Evolutionary conservation across 2,329 filamentous ascomycete genomes (phyloP).

Genomic region (Colletotrichum scovillei): DNA sequence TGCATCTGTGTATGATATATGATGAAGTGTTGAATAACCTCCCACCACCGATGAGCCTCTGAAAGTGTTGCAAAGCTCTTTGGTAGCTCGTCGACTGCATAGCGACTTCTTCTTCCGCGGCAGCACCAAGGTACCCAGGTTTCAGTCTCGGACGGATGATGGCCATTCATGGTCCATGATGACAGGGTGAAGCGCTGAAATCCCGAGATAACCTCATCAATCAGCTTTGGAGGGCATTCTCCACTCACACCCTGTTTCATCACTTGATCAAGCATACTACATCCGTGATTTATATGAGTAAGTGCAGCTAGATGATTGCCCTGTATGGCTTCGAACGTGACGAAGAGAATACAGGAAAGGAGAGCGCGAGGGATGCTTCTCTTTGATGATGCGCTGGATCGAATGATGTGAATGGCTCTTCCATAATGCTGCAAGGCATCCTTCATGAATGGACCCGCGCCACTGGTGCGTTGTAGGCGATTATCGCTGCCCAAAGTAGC

Average conservation of each 20-base stretch:
- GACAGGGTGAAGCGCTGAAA: slow-evolving; percentile 19
- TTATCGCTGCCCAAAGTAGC: slow-evolving; percentile 44
- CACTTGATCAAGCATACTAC: slow-evolving; percentile 15
- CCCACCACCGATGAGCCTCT: slow-evolving; percentile 22
- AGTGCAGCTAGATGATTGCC: slow-evolving; percentile 52
- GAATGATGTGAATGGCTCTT: slow-evolving; percentile 50
- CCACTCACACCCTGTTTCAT: neutral
- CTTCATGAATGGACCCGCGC: neutral
- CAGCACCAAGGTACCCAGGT: slow-evolving; percentile 27
- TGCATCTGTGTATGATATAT: slow-evolving; percentile 4
- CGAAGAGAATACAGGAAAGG: slow-evolving; percentile 52
- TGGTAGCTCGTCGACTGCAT: slow-evolving; percentile 26
- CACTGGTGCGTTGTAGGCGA: slow-evolving; percentile 23
- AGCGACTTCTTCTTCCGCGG: slow-evolving; percentile 14
- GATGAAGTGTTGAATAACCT: slow-evolving; percentile 20
- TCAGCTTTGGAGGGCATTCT: slow-evolving; percentile 10
- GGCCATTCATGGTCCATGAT: slow-evolving; percentile 18
- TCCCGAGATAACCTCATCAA: slow-evolving; percentile 6
- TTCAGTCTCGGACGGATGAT: slow-evolving; percentile 8
- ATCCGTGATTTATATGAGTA: slow-evolving; percentile 52
- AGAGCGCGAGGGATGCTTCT: slow-evolving; percentile 49
- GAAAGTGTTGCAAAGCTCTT: neutral
- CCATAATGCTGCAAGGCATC: slow-evolving; percentile 53
- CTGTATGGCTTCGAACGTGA: slow-evolving; percentile 53
- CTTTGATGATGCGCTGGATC: slow-evolving; percentile 44